Conservation (phyloP, 495 filamentous ascomycete species). For the Tuber aestivum region DNA sequence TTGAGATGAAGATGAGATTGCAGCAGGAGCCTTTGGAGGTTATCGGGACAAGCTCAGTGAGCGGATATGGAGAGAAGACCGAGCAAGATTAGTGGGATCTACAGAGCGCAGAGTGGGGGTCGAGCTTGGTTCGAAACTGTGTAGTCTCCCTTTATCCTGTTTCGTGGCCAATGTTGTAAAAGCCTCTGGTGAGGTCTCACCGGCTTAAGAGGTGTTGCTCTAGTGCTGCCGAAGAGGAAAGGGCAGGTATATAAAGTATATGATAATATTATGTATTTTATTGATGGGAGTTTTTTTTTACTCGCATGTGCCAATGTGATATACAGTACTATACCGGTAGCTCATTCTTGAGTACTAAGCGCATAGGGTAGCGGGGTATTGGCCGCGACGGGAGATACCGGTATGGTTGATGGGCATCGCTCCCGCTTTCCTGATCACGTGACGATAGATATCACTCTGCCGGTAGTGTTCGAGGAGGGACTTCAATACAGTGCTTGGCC, state of each 20-base stretch:
- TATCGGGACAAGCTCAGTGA: neutral
- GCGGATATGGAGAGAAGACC: slow-evolving; percentile 23
- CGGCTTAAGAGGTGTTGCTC: neutral
- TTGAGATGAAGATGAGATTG: slow-evolving; percentile 42
- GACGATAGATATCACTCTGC: neutral
- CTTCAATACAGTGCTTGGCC: neutral
- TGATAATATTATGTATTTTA: slow-evolving; percentile 1
- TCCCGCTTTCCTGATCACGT: neutral
- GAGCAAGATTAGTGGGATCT: neutral
- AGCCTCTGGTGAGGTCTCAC: neutral
- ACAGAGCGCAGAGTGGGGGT: neutral
- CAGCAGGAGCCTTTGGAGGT: slow-evolving; percentile 20
- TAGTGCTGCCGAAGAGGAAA: neutral
- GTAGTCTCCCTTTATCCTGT: neutral
- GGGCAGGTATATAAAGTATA: neutral
- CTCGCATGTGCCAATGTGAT: neutral
- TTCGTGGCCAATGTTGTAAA: neutral
- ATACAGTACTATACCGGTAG: neutral
- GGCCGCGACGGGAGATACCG: neutral
- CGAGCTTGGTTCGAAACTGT: neutral
- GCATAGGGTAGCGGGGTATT: neutral
- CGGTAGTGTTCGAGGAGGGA: neutral
- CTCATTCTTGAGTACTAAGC: neutral
- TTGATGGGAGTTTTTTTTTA: neutral
- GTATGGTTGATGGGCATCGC: neutral